These are phyloP conservation scores for Viola odorata DNA, from an alignment of 345 rosid species.

Conservation along the genomic window DNA sequence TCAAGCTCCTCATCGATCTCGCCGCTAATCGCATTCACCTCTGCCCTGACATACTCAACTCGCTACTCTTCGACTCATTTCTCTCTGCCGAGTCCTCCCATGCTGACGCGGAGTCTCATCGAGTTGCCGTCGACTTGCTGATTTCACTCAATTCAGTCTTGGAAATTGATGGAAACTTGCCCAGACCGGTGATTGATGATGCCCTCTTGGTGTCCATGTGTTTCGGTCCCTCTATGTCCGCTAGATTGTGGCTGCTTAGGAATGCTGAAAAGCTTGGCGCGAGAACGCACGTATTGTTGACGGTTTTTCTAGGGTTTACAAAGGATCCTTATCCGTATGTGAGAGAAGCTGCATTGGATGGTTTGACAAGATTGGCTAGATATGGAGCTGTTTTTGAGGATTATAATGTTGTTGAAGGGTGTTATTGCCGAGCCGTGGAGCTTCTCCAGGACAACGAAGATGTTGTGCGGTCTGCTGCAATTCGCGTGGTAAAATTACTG, in stretches of 20 bases:
- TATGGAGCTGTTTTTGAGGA: conserved; percentile 44
- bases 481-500: conserved; percentile 44
- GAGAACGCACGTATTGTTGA: conserved; percentile 42
- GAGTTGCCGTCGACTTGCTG: conserved; percentile 40
- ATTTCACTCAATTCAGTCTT: conserved; percentile 43
- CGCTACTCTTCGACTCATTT: conserved; percentile 29
- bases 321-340: conserved; percentile 83
- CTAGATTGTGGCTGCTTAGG: conserved; percentile 53
- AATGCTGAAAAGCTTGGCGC: conserved; percentile 54
- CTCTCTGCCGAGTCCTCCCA: conserved; percentile 27
- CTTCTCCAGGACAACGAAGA: conserved; percentile 53
- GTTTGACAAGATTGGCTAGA: conserved; percentile 41
- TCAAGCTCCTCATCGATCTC: conserved; percentile 68
- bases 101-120: not conserved
- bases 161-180: conserved; percentile 12
- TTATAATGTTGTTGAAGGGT: conserved; percentile 45
- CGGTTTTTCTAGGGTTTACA: conserved; percentile 61
- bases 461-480: conserved; percentile 64
- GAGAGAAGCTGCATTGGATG: conserved; percentile 65
- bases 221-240: conserved; percentile 36
- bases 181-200: conserved; percentile 33
- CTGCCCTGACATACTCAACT: conserved; percentile 31
- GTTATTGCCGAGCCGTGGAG: conserved; percentile 72
- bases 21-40: conserved; percentile 34
- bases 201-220: conserved; percentile 53